Conservation (phyloP, 2,329 filamentous ascomycete species). For the Xylariaceae sp. region DNA sequence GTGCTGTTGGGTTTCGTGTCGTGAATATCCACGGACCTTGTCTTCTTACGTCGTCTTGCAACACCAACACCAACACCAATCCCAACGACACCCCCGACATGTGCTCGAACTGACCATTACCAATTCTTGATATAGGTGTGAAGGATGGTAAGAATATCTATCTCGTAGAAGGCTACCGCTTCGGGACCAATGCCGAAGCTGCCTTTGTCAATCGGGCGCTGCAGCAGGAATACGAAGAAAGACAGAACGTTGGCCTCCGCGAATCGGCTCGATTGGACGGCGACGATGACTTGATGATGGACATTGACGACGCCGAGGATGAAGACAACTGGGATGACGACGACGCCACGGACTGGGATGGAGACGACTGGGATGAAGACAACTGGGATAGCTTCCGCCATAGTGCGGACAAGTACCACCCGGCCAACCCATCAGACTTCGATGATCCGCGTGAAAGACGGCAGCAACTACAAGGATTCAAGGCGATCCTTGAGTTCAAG, state of each 20-base stretch:
- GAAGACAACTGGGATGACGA: no score
- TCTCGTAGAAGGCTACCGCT: neutral
- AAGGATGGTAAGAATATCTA: neutral
- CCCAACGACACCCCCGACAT: no score
- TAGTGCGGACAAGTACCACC: no score
- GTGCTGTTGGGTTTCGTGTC: neutral
- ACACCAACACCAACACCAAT: neutral
- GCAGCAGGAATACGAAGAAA: conserved; percentile 1
- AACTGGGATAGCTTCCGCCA: no score
- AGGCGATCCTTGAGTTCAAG: neutral
- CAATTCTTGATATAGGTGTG: neutral
- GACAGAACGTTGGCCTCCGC: neutral
- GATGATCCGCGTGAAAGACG: conserved; percentile 6
- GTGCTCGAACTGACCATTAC: neutral
- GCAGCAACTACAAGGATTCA: conserved; percentile 4
- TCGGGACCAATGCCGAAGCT: neutral
- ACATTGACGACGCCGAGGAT: no score
- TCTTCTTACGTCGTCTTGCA: neutral
- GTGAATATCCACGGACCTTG: neutral
- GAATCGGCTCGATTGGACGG: neutral
- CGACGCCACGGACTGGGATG: neutral
- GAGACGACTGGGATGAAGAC: neutral
- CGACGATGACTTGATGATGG: neutral
- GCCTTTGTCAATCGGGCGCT: conserved; percentile 4
- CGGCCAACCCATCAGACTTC: neutral